Evolutionary conservation across 768 basidiomycete genomes (phyloP).

Genomic region (Agaricus sinodeliciosus): DNA sequence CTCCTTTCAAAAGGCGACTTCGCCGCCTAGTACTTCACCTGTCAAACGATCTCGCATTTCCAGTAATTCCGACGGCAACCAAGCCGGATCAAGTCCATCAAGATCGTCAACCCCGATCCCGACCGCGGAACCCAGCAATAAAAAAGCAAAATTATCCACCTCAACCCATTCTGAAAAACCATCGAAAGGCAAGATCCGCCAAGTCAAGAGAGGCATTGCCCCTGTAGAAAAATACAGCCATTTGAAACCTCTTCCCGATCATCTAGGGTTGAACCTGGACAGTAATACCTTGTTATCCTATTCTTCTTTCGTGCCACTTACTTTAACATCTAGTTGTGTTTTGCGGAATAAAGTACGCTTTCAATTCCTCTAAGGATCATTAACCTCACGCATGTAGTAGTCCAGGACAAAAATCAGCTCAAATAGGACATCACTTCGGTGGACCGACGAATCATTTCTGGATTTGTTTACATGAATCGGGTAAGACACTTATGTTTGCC

Average conservation of each 20-base stretch:
- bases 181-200: conserved; percentile 7
- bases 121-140: background rate
- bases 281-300: conserved; percentile 29
- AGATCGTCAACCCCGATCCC: too few species aligned
- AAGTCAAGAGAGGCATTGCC: conserved; percentile 37
- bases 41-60: too few species aligned
- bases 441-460: conserved; percentile 82
- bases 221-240: conserved; percentile 47
- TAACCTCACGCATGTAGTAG: conserved; percentile 23
- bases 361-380: background rate
- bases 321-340: conserved; percentile 57
- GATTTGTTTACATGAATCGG: conserved; percentile 61
- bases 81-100: too few species aligned
- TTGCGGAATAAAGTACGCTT: conserved; percentile 73
- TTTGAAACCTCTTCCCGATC: conserved; percentile 44
- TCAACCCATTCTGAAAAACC: background rate
- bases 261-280: conserved; percentile 41
- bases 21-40: too few species aligned
- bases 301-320: background rate
- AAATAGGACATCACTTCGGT: conserved; percentile 72
- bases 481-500: conserved; percentile 23
- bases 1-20: too few species aligned
- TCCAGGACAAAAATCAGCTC: conserved; percentile 63
- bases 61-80: too few species aligned
- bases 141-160: background rate